Evolutionary conservation across 2,329 filamentous ascomycete species (phyloP).

Genomic region (Ophiocordyceps camponoti-floridani): DNA sequence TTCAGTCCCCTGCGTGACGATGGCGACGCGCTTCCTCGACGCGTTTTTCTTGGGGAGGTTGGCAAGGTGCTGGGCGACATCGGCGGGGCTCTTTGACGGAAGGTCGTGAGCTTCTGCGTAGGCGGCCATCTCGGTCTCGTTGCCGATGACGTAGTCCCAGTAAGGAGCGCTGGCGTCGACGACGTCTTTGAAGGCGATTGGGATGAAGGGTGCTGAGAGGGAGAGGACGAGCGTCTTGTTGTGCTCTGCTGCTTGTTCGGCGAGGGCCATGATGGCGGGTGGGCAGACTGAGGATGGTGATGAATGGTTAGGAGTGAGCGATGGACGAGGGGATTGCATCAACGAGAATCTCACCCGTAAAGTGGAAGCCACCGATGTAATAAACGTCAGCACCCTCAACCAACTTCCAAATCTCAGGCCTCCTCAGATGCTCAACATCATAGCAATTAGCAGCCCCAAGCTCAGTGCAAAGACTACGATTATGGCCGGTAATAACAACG

Average conservation of each 20-base stretch:
- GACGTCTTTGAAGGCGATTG: conserved; percentile 93
- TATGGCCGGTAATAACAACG: conserved; percentile 90
- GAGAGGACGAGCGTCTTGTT: conserved; percentile 90
- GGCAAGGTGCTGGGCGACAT: conserved; percentile 73
- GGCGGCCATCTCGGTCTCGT: conserved; percentile 83
- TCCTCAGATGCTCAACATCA: conserved; percentile 83
- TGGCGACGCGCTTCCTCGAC: conserved; percentile 65
- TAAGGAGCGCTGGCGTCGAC: conserved; percentile 75
- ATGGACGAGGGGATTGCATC: not conserved
- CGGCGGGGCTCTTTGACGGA: conserved; percentile 57
- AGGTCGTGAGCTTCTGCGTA: conserved; percentile 73
- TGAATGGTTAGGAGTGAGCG: not conserved
- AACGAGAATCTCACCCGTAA: conserved; percentile 41
- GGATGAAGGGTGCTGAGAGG: conserved; percentile 87
- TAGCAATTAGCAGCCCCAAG: conserved; percentile 95
- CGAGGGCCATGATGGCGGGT: conserved; percentile 72
- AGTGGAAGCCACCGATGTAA: conserved; percentile 93
- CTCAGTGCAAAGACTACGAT: conserved; percentile 88
- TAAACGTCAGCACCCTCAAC: conserved; percentile 77
- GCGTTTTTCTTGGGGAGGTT: conserved; percentile 84
- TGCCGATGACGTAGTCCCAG: conserved; percentile 92
- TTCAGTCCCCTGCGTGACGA: conserved; percentile 88
- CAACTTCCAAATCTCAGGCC: conserved; percentile 76
- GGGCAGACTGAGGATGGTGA: conserved; percentile 47
- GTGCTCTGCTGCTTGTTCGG: conserved; percentile 70